Conservation (phyloP, 108 stramenopile genomes). For the Cyclotella sp. region DNA sequence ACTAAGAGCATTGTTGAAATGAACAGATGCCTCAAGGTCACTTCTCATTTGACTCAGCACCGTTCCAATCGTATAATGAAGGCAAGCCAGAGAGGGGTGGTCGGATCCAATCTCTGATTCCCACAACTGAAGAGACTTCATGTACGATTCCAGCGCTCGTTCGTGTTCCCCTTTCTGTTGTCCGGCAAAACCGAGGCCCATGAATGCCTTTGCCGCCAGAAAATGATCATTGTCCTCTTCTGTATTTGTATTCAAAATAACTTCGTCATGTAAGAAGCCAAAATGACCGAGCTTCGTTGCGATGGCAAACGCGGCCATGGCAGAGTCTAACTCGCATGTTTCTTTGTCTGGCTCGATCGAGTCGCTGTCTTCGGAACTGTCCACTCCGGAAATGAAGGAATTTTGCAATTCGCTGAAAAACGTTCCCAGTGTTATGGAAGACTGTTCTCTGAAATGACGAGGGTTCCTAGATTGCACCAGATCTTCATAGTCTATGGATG, state of each 20-base stretch:
- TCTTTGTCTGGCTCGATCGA: constrained; percentile 13
- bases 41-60: constrained; percentile 74
- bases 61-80: constrained; percentile 63
- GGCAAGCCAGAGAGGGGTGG: constrained; percentile 19
- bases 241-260: not conserved
- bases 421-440: constrained; percentile 10
- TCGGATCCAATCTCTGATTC: constrained; percentile 35
- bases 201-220: constrained; percentile 48
- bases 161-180: constrained; percentile 48
- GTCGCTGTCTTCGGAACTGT: not conserved
- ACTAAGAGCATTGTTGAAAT: constrained; percentile 43
- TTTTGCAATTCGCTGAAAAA: constrained; percentile 9
- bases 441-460: not conserved
- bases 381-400: not conserved
- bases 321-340: constrained; percentile 49
- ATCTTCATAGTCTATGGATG: not conserved
- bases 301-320: constrained; percentile 28
- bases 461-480: not conserved
- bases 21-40: constrained; percentile 49
- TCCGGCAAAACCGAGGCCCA: constrained; percentile 50
- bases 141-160: constrained; percentile 43
- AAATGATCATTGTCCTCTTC: constrained; percentile 30
- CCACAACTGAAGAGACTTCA: constrained; percentile 37
- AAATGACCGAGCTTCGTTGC: constrained; percentile 47
- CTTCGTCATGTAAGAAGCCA: constrained; percentile 4